Base-by-base conservation (phyloP, 345 rosid species). In the Linum lewisii region DNA sequence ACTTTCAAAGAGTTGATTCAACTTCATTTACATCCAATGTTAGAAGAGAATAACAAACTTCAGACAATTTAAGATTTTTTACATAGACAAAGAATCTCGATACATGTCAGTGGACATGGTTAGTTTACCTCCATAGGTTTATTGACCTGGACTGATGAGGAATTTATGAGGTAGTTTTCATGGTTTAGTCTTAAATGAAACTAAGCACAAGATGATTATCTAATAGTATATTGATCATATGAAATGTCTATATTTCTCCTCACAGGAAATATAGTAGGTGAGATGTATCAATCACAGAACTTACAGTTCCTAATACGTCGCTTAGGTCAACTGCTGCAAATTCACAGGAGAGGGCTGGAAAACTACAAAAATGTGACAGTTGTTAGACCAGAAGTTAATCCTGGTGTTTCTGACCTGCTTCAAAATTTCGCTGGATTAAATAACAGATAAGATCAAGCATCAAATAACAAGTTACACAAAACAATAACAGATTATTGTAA, bases 301-400 rank as follows among this genome's bases (percentile, higher is more conserved):
- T 94, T 86, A 94, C 97, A 71, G 99, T 90, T 82, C 99, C 99
- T 79, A 94, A 71, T 65, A 87, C 87, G 8, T 94, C 97, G 66
- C 86, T 87, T 78, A 94, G 92, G 57, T 87, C 99, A 58, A 94
- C 81, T 7, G 99, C 74, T 63, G 96, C 97, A 74, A 94, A 94
- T 80, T 94, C 99, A 70, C 99, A 94, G 50, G 99, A 94, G 52
- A 94, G 95, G 32, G 93, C 72, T 11, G 99, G 97, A 80, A 94
- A 94, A 78, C 99, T 94, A 71, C 80, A 75, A 66, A 69, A 63
- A 61, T 49, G 7, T 55, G 63, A 23, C 65, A 52, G 57, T 61
- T 45, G 75, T 76, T 50, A 76, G 76, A 67, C 38, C 71, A 58
- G 8, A 60, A 29, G 7, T 29, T 29, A 5, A 29, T 29, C 34